Evolutionary conservation across 441 rosid species (phyloP).

Genomic region (Gossypium laxum): DNA sequence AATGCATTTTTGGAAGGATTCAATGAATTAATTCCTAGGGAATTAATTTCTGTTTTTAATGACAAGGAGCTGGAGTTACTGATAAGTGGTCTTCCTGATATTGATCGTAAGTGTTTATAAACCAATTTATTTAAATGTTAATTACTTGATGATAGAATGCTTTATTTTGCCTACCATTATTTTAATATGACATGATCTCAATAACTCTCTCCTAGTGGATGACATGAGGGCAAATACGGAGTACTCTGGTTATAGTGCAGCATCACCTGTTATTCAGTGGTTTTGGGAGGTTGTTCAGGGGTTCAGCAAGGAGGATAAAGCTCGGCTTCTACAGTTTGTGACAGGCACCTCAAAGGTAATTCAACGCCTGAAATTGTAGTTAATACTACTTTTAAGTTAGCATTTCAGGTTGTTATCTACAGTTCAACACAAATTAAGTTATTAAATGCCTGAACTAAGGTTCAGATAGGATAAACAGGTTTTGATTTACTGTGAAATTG

Average conservation of each 20-base stretch:
- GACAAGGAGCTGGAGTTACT: constrained; percentile 90
- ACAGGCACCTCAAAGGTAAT: constrained; percentile 93
- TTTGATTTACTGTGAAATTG: not conserved
- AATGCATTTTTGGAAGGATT: constrained; percentile 86
- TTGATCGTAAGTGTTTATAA: constrained; percentile 53
- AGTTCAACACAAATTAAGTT: not conserved
- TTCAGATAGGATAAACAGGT: not conserved
- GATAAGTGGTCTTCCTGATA: constrained; percentile 93
- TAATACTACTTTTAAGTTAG: not conserved
- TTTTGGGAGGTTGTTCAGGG: constrained; percentile 96
- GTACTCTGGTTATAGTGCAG: constrained; percentile 85
- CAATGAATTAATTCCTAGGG: constrained; percentile 59
- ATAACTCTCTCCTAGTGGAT: constrained; percentile 47
- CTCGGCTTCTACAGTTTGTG: constrained; percentile 86
- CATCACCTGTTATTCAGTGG: constrained; percentile 82
- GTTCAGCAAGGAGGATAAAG: constrained; percentile 92
- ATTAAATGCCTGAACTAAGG: not conserved
- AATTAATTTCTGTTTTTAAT: constrained; percentile 69
- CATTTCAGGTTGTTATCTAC: not conserved
- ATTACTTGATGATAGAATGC: not conserved
- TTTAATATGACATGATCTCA: constrained; percentile 2
- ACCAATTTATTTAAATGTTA: constrained; percentile 1
- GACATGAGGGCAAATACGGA: constrained; percentile 85
- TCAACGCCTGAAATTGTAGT: not conserved
- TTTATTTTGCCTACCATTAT: not conserved